Evolutionary conservation across 2,329 filamentous ascomycete genomes (phyloP), one percentile per base, ranked within the genome.

Genomic region (Falciphora oryzae): DNA sequence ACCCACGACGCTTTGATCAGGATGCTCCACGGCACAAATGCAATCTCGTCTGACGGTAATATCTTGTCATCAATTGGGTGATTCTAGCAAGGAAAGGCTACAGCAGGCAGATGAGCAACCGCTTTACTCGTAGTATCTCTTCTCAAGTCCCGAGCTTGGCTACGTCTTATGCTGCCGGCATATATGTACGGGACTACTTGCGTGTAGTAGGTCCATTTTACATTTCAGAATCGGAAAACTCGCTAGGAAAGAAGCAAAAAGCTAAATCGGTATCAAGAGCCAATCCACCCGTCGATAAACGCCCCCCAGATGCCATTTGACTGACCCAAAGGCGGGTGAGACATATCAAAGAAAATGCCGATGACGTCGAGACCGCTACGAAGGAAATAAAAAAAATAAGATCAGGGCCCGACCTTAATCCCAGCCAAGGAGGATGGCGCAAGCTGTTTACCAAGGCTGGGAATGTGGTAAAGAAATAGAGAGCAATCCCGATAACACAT

Each of bases 211-310:
- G 5, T 38, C 14, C 44, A 53, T 22, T 22, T n/a, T n/a, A 10
- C 18, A 10, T 53, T 3, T 53, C 44, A 53, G 18, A 53, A 53
- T n/a, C 18, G 44, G 44, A 16, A 53, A 50, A 50, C 18, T 50
- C 44, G 44, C 22, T 22, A n/a, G 18, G 6, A n/a, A n/a, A 13
- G 6, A n/a, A 5, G 10, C 6, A n/a, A 18, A 60, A 10, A 53
- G 44, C 22, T 10, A 53, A 53, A 10, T 53, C 22, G 44, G 22
- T 53, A 53, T n/a, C 44, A 53, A n/a, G 18, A 53, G 16, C 44
- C 44, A 53, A n/a, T n/a, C 35, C 59, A 44, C 25, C 59, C 59
- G 22, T 61, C 14, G 27, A 59, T n/a, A 35, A 61, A 61, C 59
- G 59, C 59, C 59, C 25, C 28, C 44, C 59, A 38, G 35, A 61